Evolutionary conservation across 1,284 basidiomycete species (phyloP).

Genomic region (Austroboletus rostrupii): DNA sequence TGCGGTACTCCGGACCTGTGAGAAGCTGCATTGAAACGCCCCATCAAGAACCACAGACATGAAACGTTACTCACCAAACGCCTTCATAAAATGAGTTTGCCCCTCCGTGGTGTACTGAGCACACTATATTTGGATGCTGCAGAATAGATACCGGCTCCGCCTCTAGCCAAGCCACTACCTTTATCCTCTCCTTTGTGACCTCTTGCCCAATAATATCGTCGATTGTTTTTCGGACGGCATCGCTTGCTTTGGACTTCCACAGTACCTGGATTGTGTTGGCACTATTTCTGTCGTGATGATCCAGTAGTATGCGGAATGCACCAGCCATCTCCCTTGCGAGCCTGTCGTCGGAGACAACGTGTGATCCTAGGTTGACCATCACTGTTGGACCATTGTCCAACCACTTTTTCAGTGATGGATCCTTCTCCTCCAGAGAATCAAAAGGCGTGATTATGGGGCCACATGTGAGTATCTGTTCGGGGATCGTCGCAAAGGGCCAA

Average conservation of each 20-base stretch:
- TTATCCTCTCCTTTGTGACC: background rate
- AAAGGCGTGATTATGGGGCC: conserved; percentile 1
- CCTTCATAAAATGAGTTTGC: conserved; percentile 16
- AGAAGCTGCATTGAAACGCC: background rate
- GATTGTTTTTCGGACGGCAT: background rate
- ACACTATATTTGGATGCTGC: conserved; percentile 14
- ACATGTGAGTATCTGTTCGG: background rate
- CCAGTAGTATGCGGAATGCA: background rate
- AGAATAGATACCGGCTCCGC: conserved; percentile 11
- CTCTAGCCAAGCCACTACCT: conserved; percentile 10
- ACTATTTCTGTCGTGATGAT: background rate
- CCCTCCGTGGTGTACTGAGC: conserved; percentile 15
- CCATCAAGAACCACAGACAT: background rate
- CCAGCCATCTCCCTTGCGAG: background rate
- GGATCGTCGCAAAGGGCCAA: background rate
- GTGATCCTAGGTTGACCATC: conserved; percentile 4
- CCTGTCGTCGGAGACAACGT: background rate
- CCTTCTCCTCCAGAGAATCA: conserved; percentile 1
- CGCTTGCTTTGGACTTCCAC: conserved; percentile 1
- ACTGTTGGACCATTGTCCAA: conserved; percentile 1
- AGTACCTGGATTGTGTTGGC: background rate
- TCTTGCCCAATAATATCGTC: background rate
- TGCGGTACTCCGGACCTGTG: conserved; percentile 9
- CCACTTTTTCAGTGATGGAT: background rate
- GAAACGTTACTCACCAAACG: conserved; percentile 7